Evolutionary conservation across 2,329 filamentous ascomycete species (phyloP).

Genomic region (Aspergillus versicolor): DNA sequence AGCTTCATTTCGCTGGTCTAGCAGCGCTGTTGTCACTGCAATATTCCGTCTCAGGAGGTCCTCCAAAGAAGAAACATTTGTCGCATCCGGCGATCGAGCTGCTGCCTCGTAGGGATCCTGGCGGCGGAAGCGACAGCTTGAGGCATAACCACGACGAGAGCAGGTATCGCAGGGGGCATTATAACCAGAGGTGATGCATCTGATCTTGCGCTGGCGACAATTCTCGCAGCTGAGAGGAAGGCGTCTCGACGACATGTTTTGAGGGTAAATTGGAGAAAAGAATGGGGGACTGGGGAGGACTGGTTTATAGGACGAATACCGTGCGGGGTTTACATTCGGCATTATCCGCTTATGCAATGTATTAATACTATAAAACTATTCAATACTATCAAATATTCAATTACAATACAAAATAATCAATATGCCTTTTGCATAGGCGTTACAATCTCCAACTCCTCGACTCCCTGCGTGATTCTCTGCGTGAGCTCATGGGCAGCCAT

Average conservation of each 20-base stretch:
- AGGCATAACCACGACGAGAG: conserved; percentile 20
- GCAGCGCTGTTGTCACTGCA: background rate
- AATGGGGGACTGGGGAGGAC: no score
- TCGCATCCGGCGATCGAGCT: background rate
- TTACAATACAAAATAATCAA: background rate
- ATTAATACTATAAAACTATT: no score
- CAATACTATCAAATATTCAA: background rate
- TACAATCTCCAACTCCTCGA: background rate
- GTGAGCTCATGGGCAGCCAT: background rate
- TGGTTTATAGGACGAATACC: no score
- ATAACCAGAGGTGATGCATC: conserved; percentile 20
- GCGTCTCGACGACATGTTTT: background rate
- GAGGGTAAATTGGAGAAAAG: no score
- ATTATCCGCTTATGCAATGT: no score
- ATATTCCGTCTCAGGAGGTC: conserved; percentile 1
- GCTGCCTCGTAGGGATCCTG: background rate
- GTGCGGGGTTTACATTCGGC: no score
- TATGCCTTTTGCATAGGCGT: conserved; percentile 1
- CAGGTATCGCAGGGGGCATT: conserved; percentile 25
- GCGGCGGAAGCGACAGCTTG: conserved; percentile 19
- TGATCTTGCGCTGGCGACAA: conserved; percentile 27
- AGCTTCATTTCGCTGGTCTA: background rate
- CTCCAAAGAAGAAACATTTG: background rate
- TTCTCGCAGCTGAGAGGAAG: conserved; percentile 10
- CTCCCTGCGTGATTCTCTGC: background rate